Base-by-base conservation (phyloP, 768 basidiomycete species). In the Lentinula guzmanii region DNA sequence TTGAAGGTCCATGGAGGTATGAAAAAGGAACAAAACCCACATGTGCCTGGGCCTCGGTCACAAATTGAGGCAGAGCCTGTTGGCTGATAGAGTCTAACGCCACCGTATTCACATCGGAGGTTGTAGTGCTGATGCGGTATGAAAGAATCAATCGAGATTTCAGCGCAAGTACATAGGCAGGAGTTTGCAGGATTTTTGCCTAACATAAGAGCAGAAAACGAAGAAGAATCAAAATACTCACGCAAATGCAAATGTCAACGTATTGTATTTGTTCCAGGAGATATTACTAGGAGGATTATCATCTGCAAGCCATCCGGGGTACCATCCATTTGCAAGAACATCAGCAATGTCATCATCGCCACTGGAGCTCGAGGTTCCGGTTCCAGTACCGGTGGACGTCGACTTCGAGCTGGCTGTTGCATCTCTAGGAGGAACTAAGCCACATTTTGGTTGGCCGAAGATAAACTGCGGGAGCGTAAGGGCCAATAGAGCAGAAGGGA, bases 181-280 rank as follows among this genome's bases (percentile, higher is more conserved):
- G 31, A 16, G 58, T 60, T 28, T 3, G 28, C 28, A 28, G 3
- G 34, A 59, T 28, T 33, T 31, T n/a, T 24, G 9, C 21, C 11
- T 13, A 34, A 28, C 31, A 9, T 15, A 16, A 13, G 13, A 35
- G 9, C 21, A 56, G 53, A 28, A 28, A 3, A 28, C 28, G 28
- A 28, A 28, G 28, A 48, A 31, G 15, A 56, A 10, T 15, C 55
- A 35, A 18, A 16, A 37, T n/a, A 62, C 78, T 63, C 39, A 81
- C 86, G 76, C 80, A 64, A 82, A 82, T 6, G 80, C 75, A 67
- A 78, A 80, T 3, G 77, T 79, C 70, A 80, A 53, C 28, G 74
- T 70, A 50, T 74, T 81, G 65, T 85, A 86, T 66, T 83, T 84
- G 34, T 70, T 62, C 85, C 85, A 87, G 24, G 80, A 76, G 61